phyloP scores from a whole-genome alignment of 306 rosid species.

The Lupinus albus region DNA sequence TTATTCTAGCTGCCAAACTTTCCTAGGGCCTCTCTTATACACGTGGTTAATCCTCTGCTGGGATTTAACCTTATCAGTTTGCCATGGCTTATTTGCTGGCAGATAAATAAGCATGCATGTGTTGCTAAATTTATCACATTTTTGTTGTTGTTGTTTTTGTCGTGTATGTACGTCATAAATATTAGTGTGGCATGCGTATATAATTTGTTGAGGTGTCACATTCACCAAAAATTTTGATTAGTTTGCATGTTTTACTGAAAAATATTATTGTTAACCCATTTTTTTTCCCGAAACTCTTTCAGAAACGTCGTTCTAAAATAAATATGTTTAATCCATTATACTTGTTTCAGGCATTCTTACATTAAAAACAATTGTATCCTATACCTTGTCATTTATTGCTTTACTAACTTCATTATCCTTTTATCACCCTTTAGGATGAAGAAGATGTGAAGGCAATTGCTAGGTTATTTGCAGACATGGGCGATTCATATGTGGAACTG shows the following conservation, averaged over 20 bases:
- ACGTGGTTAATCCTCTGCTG: too few relatives aligned
- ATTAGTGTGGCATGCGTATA: constrained; percentile 1
- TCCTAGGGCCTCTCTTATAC: too few relatives aligned
- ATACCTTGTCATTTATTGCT: constrained; percentile 11
- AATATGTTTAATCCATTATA: not conserved
- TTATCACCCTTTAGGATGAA: constrained; percentile 72
- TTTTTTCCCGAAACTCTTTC: not conserved
- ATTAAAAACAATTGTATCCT: constrained; percentile 17
- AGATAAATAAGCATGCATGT: not conserved
- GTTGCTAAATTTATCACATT: not conserved
- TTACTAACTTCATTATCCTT: constrained; percentile 24
- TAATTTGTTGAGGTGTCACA: constrained; percentile 23
- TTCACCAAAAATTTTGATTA: not conserved
- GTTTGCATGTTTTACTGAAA: constrained; percentile 18
- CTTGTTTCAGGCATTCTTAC: not conserved
- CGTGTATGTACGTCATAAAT: not conserved
- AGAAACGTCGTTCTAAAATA: constrained; percentile 7
- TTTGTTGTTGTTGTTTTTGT: not conserved
- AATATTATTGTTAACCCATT: not conserved
- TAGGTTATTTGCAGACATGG: constrained; percentile 98
- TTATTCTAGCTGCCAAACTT: too few relatives aligned
- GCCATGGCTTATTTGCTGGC: not conserved
- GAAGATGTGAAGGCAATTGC: constrained; percentile 99
- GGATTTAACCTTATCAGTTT: too few relatives aligned
- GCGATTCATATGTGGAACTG: constrained; percentile 92